Conservation (phyloP, 352 stramenopile genomes). For the Pythium rhizo-oryzae region DNA sequence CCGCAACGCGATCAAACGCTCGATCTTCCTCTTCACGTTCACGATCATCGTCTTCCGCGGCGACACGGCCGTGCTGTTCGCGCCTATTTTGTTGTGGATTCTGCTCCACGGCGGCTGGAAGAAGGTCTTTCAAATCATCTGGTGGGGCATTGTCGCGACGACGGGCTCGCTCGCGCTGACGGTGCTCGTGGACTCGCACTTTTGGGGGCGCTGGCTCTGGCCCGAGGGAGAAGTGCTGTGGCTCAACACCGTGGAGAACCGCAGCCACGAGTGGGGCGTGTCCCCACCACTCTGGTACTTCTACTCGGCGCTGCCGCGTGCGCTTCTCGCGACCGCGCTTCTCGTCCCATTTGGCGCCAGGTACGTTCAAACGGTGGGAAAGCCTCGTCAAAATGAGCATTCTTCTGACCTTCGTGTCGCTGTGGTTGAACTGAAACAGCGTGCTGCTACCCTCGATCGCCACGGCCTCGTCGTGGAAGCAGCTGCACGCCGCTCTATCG, state of each 20-base stretch:
- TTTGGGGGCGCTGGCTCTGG: slow-evolving; percentile 95
- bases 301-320: slow-evolving; percentile 92
- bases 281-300: slow-evolving; percentile 97
- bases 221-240: slow-evolving; percentile 98
- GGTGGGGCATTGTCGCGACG: slow-evolving; percentile 79
- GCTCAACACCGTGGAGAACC: slow-evolving; percentile 97
- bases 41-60: slow-evolving; percentile 97
- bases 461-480: slow-evolving; percentile 45
- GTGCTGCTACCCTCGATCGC: slow-evolving; percentile 44
- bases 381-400: not conserved
- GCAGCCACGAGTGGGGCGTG: slow-evolving; percentile 97
- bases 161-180: slow-evolving; percentile 80
- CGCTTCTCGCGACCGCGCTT: slow-evolving; percentile 76
- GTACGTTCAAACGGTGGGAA: slow-evolving; percentile 32
- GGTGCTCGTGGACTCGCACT: slow-evolving; percentile 92
- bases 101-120: slow-evolving; percentile 71
- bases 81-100: slow-evolving; percentile 91
- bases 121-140: slow-evolving; percentile 71
- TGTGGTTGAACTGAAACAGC: slow-evolving; percentile 30
- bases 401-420: not conserved
- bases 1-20: slow-evolving; percentile 43
- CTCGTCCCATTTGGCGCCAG: slow-evolving; percentile 85
- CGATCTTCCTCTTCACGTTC: slow-evolving; percentile 88
- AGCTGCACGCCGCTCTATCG: slow-evolving; percentile 40
- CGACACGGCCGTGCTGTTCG: slow-evolving; percentile 96